Base-by-base conservation (phyloP, 106 monocot species). In the Apostasia ramifera region DNA sequence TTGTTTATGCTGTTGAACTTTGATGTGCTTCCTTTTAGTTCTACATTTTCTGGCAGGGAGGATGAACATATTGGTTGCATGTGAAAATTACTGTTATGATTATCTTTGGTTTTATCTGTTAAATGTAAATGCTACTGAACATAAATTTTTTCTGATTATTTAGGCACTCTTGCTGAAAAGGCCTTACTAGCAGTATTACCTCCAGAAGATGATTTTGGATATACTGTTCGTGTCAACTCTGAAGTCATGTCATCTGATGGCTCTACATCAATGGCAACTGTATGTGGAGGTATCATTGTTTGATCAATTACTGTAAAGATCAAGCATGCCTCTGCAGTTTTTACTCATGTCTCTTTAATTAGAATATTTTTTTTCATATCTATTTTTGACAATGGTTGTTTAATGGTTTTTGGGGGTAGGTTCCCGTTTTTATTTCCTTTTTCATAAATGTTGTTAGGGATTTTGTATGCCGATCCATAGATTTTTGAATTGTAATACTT, bases 201-300 rank as follows among this genome's bases (percentile, higher is more conserved):
- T 67, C 85, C 89, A 50, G 97, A 97, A 70, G 71, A 74, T 79
- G 97, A 92, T 53, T 97, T 97, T 60, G 84, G 85, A 49, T 97
- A 97, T 71, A 80, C 97, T 56, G 82, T 92, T 68, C 86, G 97
- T 65, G 73, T 97, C 40, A 92, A 97, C 72, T 92, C 97, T 53
- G 92, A 97, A 80, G 97, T 97, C 10, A 87, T 97, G 97, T 86
- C 89, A 3, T 92, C 92, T 62, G 97, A 97, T 85, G 97, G 97
- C 65, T 97, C 97, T 47, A 97, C 97, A 73, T 92, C 92, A 72
- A 97, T 97, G 97, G 97, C 97, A 71, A 89, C 81, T 81, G 97
- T 97, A 38, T 97, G 97, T 80, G 97, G 87, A 85, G 97, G 94
- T 95, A 91, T 50, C 38, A 47, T 37, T n/a, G 41, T 65, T 65